Conservation (phyloP, 169 alveolate species). For the Cryptosporidium andersoni region DNA sequence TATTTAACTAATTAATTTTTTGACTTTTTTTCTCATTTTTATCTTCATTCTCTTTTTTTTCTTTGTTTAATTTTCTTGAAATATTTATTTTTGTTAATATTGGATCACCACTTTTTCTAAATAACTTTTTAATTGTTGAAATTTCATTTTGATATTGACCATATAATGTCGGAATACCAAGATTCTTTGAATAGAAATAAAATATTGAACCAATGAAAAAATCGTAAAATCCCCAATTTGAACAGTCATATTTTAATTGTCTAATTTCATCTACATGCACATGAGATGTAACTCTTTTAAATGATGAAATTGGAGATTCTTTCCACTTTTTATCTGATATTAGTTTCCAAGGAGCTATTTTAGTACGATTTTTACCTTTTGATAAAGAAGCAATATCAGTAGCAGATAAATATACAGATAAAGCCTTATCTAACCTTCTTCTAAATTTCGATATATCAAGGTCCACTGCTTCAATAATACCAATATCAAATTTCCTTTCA, state of each 20-base stretch:
- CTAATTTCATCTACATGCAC: constrained; percentile 53
- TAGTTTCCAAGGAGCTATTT: constrained; percentile 64
- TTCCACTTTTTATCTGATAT: constrained; percentile 68
- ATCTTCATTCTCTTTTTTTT: not conserved
- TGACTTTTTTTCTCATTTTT: not conserved
- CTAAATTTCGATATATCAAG: constrained; percentile 37
- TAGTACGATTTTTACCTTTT: constrained; percentile 44
- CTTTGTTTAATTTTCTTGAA: not conserved
- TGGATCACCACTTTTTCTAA: not conserved
- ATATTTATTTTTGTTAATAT: too few relatives aligned
- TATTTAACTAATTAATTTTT: not conserved
- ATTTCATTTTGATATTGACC: constrained; percentile 56
- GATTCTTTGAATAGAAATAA: constrained; percentile 44
- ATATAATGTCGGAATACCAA: constrained; percentile 9
- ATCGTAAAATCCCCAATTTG: constrained; percentile 48
- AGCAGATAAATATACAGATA: constrained; percentile 44
- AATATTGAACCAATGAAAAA: constrained; percentile 39
- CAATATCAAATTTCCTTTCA: constrained; percentile 61
- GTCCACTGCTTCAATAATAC: constrained; percentile 42
- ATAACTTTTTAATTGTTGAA: constrained; percentile 6
- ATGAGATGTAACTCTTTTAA: constrained; percentile 44
- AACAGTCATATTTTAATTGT: constrained; percentile 31
- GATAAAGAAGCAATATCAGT: constrained; percentile 65
- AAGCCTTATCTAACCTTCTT: constrained; percentile 28
- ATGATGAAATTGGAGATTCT: constrained; percentile 44